Evolutionary conservation across 768 basidiomycete genomes (phyloP).

Genomic region (Porpolomopsis calyptriformis): DNA sequence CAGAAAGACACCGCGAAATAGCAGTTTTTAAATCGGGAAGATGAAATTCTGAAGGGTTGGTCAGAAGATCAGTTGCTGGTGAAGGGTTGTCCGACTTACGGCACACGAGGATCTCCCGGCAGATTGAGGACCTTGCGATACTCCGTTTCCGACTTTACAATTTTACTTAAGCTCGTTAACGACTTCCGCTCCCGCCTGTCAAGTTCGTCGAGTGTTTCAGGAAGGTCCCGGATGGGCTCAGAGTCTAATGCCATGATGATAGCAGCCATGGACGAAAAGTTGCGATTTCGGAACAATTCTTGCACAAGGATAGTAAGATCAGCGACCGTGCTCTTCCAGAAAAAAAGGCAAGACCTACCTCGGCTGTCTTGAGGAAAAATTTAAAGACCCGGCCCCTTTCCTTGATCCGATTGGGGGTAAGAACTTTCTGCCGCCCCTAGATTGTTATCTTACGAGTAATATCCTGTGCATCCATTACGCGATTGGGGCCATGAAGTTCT

Average conservation of each 20-base stretch:
- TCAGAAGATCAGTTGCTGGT: not conserved
- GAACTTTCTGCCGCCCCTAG: conserved; percentile 5
- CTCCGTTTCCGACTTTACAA: not conserved
- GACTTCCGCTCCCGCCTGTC: not conserved
- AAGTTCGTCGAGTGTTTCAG: conserved; percentile 4
- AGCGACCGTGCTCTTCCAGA: not conserved
- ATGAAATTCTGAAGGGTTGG: conserved; percentile 2
- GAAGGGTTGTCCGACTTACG: conserved; percentile 1
- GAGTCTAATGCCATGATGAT: conserved; percentile 4
- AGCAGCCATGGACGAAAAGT: conserved; percentile 6
- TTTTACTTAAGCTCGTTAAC: conserved; percentile 1
- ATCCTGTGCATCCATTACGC: not conserved
- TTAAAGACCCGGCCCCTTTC: conserved; percentile 2
- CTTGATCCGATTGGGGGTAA: conserved; percentile 3
- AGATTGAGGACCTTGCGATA: conserved; percentile 2
- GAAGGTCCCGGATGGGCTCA: not conserved
- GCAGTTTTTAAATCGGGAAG: conserved; percentile 1
- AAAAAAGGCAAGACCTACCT: not conserved
- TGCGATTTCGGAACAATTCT: conserved; percentile 6
- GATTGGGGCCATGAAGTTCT: conserved; percentile 1
- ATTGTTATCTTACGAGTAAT: conserved; percentile 5
- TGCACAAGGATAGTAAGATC: not conserved
- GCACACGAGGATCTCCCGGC: conserved; percentile 2
- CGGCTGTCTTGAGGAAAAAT: conserved; percentile 5
- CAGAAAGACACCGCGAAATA: conserved; percentile 1